These are phyloP conservation scores for Tranzscheliella williamsii DNA, from an alignment of 1,284 basidiomycete species.

Conservation along the genomic window DNA sequence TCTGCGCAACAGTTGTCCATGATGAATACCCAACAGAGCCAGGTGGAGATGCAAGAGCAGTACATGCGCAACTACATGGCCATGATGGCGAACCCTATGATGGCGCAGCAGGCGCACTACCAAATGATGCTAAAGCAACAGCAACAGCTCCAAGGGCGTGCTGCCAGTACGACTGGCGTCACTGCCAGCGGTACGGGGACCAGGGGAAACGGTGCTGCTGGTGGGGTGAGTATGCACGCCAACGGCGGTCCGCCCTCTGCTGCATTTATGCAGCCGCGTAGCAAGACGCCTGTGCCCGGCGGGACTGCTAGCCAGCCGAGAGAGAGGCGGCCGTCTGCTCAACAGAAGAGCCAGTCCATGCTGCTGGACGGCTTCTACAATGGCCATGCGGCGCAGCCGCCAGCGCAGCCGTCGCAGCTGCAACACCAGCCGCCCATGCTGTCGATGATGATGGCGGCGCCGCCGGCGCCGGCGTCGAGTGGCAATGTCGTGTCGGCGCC, in stretches of 20 bases:
- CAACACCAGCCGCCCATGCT: slow-evolving; percentile 18
- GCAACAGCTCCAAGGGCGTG: slow-evolving; percentile 28
- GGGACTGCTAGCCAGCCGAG: too few species aligned
- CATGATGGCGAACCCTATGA: slow-evolving; percentile 35
- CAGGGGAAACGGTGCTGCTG: neutral
- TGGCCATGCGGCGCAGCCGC: neutral
- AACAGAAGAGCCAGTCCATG: too few species aligned
- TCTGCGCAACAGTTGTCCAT: slow-evolving; percentile 23
- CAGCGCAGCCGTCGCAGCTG: neutral
- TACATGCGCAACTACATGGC: slow-evolving; percentile 45
- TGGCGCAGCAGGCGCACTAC: slow-evolving; percentile 37
- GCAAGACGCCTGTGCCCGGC: neutral
- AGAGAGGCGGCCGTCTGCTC: too few species aligned
- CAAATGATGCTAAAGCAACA: slow-evolving; percentile 33
- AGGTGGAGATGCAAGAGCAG: slow-evolving; percentile 33
- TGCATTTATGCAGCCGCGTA: slow-evolving; percentile 31
- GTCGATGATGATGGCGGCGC: slow-evolving; percentile 43
- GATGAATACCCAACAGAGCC: slow-evolving; percentile 24
- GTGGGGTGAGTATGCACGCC: neutral
- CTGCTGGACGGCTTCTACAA: too few species aligned
- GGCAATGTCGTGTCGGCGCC: neutral
- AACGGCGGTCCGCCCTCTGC: slow-evolving; percentile 14
- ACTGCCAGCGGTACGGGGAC: neutral
- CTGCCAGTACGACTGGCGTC: slow-evolving; percentile 18
- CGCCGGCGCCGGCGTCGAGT: slow-evolving; percentile 6